Base-by-base conservation (phyloP, 768 basidiomycete genomes). In the Mrakia blollopis region DNA sequence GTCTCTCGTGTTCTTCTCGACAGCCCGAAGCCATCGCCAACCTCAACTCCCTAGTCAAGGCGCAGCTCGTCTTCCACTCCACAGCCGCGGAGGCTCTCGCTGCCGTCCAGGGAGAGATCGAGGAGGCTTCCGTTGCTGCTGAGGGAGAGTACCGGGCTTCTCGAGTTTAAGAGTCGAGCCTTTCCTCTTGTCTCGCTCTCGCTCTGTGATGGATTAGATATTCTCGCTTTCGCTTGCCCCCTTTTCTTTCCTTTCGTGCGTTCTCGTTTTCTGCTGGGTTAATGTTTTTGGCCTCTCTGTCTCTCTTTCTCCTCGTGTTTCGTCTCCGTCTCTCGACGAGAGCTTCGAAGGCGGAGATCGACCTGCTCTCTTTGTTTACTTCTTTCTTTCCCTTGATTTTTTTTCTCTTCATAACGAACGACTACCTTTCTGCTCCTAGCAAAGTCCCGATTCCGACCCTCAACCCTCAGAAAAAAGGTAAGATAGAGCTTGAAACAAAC, bases 21-120 rank as follows among this genome's bases (percentile, higher is more conserved):
- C 80, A 96, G 94, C 97, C 97, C 54, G 96, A 98, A 85, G 93
- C 97, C 5, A 84, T 99, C 83, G 94, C 92, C 89, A 93, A 96
- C 85, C 84, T 98, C 75, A 93, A 94, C 78, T 91, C 92, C 83
- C 89, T 99, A 63, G 88, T 89, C 81, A 97, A 97, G 84, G 92
- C 97, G 63, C 95, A 93, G 85, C 86, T 93, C 30, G 81, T 89
- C 75, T 94, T 87, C 87, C 90, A 91, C 83, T 87, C 90, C 30
- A 81, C 88, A 62, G 91, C 91, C 4, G 92, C 92, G 1, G 93
- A 95, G 82, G 87, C 92, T 0, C 87, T 95, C 60, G 82, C 35
- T 57, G 65, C 77, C 39, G 68, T 78, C 65, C 77, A 78, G 52
- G 77, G 72, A 16, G 62, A 78, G 72, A 78, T 79, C 41, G 80